phyloP scores from a whole-genome alignment of 1,284 basidiomycete genomes.

The Sporisorium graminicola region DNA sequence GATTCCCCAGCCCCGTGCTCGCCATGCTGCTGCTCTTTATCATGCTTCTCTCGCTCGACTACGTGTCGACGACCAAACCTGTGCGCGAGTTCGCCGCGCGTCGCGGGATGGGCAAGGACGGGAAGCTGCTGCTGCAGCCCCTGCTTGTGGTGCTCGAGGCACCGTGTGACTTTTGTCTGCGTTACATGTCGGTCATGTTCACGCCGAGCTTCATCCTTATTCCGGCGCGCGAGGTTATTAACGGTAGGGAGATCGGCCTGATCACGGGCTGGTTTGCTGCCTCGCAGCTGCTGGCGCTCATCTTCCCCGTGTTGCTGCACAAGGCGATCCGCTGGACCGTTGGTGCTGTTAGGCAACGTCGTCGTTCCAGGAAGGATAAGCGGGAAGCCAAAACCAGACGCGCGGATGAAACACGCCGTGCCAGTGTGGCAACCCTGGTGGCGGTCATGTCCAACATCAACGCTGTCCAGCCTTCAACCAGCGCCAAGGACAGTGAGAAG shows the following conservation, averaged over 20 bases:
- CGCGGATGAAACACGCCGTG: slow-evolving; percentile 14
- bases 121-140: slow-evolving; percentile 19
- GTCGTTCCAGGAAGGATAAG: neutral
- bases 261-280: slow-evolving; percentile 58
- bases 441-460: slow-evolving; percentile 30
- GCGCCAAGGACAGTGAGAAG: neutral
- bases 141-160: slow-evolving; percentile 46
- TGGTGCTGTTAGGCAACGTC: neutral
- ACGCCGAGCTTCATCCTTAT: slow-evolving; percentile 62
- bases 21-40: slow-evolving; percentile 53
- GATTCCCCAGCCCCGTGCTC: slow-evolving; percentile 58
- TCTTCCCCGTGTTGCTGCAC: slow-evolving; percentile 55
- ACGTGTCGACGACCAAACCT: slow-evolving; percentile 20
- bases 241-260: slow-evolving; percentile 56
- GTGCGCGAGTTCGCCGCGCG: neutral
- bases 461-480: neutral
- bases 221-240: slow-evolving; percentile 59
- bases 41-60: slow-evolving; percentile 51
- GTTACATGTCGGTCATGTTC: slow-evolving; percentile 65
- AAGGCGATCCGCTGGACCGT: slow-evolving; percentile 10
- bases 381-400: neutral
- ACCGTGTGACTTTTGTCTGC: slow-evolving; percentile 60
- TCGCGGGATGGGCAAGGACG: neutral
- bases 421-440: slow-evolving; percentile 24
- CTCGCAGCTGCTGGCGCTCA: slow-evolving; percentile 46